These are phyloP conservation scores for Chalara sp. DNA, from an alignment of 2,329 filamentous ascomycete species.

Conservation along the genomic window DNA sequence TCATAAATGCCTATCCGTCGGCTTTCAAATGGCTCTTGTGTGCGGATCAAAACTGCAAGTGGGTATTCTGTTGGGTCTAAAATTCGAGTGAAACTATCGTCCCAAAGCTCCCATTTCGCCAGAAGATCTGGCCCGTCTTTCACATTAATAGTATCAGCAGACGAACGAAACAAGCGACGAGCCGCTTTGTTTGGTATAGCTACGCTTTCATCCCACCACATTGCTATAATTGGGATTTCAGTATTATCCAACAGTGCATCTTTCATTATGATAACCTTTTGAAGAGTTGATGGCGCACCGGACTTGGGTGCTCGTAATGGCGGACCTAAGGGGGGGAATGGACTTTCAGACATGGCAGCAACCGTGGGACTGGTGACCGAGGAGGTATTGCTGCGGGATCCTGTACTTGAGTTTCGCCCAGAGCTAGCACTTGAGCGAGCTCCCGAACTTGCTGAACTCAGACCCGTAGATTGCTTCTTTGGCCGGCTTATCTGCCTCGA, in stretches of 20 bases:
- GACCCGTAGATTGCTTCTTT: background rate
- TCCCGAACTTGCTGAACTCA: background rate
- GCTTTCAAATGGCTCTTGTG: constrained; percentile 50
- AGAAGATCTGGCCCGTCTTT: constrained; percentile 50
- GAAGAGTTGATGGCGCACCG: constrained; percentile 56
- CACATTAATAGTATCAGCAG: constrained; percentile 30
- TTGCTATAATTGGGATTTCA: constrained; percentile 66
- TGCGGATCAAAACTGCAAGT: constrained; percentile 56
- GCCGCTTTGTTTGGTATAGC: constrained; percentile 61
- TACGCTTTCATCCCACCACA: constrained; percentile 75
- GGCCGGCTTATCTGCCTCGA: constrained; percentile 13
- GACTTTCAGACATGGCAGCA: constrained; percentile 46
- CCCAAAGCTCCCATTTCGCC: constrained; percentile 53
- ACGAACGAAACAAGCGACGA: constrained; percentile 40
- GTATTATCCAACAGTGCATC: constrained; percentile 72
- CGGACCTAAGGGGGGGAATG: constrained; percentile 62
- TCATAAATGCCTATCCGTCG: constrained; percentile 59
- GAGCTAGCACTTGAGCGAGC: background rate
- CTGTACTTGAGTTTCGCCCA: background rate
- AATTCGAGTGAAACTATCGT: constrained; percentile 56
- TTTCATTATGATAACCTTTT: constrained; percentile 70
- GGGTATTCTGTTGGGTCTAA: constrained; percentile 57
- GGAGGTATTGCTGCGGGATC: constrained; percentile 24
- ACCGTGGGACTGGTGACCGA: constrained; percentile 42
- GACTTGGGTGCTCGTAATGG: constrained; percentile 49